These are phyloP conservation scores for Paramecium caudatum DNA, from an alignment of 73 alveolate genomes.

Conservation along the genomic window DNA sequence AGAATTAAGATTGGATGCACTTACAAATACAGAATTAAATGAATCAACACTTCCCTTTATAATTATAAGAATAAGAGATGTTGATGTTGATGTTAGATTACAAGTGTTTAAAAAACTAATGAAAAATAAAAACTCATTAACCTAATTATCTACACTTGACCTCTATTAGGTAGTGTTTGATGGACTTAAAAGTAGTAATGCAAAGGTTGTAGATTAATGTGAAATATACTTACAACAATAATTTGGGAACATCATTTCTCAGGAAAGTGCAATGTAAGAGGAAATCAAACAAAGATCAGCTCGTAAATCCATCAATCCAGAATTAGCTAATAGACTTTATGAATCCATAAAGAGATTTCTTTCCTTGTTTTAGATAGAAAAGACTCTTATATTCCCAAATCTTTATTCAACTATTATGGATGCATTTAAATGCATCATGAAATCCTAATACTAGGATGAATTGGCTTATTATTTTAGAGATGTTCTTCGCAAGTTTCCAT, in stretches of 20 bases:
- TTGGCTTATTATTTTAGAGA: constrained; percentile 28
- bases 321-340: neutral
- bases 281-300: constrained; percentile 22
- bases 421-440: constrained; percentile 10
- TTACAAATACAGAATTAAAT: constrained; percentile 73
- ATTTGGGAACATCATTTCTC: constrained; percentile 1
- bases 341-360: constrained; percentile 3
- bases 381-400: constrained; percentile 12
- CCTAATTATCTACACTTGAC: neutral
- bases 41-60: constrained; percentile 69
- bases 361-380: constrained; percentile 33
- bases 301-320: constrained; percentile 27
- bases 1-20: constrained; percentile 67
- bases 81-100: constrained; percentile 59
- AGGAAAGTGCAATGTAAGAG: neutral
- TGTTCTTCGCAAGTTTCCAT: neutral
- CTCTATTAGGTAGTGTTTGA: constrained; percentile 6
- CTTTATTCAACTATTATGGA: constrained; percentile 46
- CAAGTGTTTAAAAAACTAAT: constrained; percentile 63
- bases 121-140: constrained; percentile 35
- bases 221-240: constrained; percentile 12
- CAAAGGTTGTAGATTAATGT: constrained; percentile 47
- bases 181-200: constrained; percentile 50
- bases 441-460: constrained; percentile 15
- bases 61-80: constrained; percentile 74